Evolutionary conservation across 352 stramenopile species (phyloP).

Genomic region (Phytophthora melonis): DNA sequence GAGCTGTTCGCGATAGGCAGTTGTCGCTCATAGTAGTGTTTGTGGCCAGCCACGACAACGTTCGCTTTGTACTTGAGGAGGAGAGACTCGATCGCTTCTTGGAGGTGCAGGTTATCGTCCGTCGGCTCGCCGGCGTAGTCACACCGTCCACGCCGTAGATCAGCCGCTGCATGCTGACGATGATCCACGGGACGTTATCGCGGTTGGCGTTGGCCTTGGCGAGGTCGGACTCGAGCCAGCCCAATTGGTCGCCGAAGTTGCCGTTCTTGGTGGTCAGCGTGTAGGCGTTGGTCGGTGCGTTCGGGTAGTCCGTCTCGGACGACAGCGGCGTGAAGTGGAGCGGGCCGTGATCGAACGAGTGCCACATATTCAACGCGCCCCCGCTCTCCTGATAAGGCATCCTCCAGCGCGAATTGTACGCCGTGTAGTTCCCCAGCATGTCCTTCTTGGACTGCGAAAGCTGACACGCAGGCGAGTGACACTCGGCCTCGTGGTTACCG

Average conservation of each 20-base stretch:
- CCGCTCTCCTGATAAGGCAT: constrained; percentile 48
- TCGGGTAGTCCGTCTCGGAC: constrained; percentile 65
- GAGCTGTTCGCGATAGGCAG: constrained; percentile 41
- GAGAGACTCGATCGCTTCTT: constrained; percentile 54
- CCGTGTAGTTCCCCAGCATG: constrained; percentile 60
- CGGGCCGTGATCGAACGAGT: constrained; percentile 47
- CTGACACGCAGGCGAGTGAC: constrained; percentile 42
- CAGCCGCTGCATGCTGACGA: constrained; percentile 55
- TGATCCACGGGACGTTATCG: constrained; percentile 53
- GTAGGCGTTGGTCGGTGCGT: constrained; percentile 46
- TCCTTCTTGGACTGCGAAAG: constrained; percentile 31
- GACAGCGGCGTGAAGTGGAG: constrained; percentile 77
- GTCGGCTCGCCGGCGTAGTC: constrained; percentile 7
- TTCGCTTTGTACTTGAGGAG: constrained; percentile 67
- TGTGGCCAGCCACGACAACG: constrained; percentile 48
- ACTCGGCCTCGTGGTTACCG: constrained; percentile 79
- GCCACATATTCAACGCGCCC: constrained; percentile 49
- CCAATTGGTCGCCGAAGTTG: constrained; percentile 48
- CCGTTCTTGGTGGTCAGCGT: constrained; percentile 41
- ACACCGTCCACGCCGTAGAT: neutral
- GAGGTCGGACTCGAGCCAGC: constrained; percentile 56
- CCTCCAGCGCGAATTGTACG: constrained; percentile 47
- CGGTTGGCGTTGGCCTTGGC: constrained; percentile 47
- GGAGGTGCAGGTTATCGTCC: constrained; percentile 28
- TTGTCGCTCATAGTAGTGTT: constrained; percentile 61